A percentile compares a stretch with the other conserved stretches of the same genome.
phyloP scores from a whole-genome alignment of 495 filamentous ascomycete species.

The Xylona heveae region DNA sequence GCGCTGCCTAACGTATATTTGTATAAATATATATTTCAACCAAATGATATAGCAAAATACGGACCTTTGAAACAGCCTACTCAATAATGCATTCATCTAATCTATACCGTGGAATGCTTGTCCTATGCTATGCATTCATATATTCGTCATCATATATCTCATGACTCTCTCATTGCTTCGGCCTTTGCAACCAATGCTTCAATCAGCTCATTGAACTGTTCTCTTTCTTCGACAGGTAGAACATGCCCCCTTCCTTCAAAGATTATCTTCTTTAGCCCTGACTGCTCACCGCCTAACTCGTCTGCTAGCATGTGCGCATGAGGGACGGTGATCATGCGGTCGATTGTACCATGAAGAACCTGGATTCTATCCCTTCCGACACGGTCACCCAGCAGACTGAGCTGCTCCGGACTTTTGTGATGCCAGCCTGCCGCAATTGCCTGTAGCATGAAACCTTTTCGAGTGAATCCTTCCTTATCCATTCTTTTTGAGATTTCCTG shows the following conservation, averaged over 20 bases:
- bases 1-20: no score
- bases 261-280: conserved; percentile 27
- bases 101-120: no score
- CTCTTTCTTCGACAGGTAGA: conserved; percentile 15
- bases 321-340: conserved; percentile 49
- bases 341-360: conserved; percentile 49
- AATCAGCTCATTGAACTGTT: background rate
- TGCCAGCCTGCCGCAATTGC: conserved; percentile 65
- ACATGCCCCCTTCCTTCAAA: conserved; percentile 51
- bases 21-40: no score
- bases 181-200: background rate
- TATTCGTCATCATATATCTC: no score
- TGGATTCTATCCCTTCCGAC: conserved; percentile 53
- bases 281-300: conserved; percentile 21
- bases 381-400: conserved; percentile 35
- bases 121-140: no score
- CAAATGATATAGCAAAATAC: no score
- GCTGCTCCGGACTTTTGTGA: conserved; percentile 39
- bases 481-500: conserved; percentile 47
- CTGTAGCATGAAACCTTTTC: conserved; percentile 52
- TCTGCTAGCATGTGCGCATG: conserved; percentile 39
- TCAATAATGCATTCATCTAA: no score
- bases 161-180: background rate
- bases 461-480: conserved; percentile 29
- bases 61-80: no score